These are phyloP conservation scores for Cercophora sp. DNA, from an alignment of 495 filamentous ascomycete species.

Conservation along the genomic window DNA sequence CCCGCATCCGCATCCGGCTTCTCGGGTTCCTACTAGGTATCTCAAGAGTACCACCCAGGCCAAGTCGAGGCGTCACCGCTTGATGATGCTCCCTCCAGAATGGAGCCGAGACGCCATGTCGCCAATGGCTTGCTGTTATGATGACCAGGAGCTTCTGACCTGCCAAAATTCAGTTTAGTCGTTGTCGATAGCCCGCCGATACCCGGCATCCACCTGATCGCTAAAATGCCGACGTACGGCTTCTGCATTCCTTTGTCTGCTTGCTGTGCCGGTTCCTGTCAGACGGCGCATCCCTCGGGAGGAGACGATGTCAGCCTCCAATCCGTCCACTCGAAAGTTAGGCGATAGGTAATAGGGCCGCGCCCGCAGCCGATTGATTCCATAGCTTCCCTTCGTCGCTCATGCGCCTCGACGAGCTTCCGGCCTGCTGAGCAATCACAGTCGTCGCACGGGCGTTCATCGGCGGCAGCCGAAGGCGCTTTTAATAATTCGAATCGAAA, in stretches of 20 bases:
- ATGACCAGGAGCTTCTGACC: no score
- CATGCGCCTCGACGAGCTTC: neutral
- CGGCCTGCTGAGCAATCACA: conserved; percentile 16
- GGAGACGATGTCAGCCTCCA: neutral
- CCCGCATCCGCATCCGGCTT: neutral
- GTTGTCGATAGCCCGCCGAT: no score
- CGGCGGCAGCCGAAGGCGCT: neutral
- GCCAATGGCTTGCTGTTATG: no score
- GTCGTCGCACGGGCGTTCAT: neutral
- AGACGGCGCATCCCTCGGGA: neutral
- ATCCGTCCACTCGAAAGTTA: conserved; percentile 1
- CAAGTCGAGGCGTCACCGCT: no score
- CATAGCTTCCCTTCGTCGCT: neutral
- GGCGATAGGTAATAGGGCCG: neutral
- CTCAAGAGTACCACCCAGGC: no score
- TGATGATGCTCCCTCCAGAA: no score
- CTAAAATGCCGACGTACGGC: no score
- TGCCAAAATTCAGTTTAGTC: no score
- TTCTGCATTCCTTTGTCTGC: no score
- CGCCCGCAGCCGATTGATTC: conserved; percentile 10
- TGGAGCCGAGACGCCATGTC: no score
- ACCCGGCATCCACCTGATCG: no score
- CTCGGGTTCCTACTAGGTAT: no score
- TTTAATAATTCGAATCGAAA: conserved; percentile 14
- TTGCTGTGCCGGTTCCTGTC: neutral